Evolutionary conservation across 83 land plant genomes (phyloP).

Genomic region (Thuja plicata): DNA sequence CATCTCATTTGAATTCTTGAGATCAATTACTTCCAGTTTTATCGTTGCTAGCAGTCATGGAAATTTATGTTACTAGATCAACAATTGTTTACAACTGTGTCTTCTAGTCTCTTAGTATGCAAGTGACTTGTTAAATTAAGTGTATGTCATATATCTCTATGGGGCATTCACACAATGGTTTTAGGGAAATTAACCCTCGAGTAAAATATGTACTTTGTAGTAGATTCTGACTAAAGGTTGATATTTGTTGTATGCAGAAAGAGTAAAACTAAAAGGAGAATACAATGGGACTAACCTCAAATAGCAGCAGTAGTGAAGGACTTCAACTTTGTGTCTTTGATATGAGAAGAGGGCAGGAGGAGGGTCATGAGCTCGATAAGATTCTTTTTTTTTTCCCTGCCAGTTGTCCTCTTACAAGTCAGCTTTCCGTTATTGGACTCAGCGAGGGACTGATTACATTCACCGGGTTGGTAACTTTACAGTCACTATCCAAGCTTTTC

Average conservation of each 20-base stretch:
- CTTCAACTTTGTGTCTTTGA: constrained; percentile 87
- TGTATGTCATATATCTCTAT: neutral
- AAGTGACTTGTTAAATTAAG: neutral
- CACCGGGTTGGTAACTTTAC: constrained; percentile 61
- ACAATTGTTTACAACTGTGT: neutral
- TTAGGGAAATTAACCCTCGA: neutral
- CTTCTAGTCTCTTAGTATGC: neutral
- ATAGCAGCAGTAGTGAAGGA: constrained; percentile 27
- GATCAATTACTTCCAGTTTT: neutral
- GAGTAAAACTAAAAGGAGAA: neutral
- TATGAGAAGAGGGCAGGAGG: constrained; percentile 88
- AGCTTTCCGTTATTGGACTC: constrained; percentile 94
- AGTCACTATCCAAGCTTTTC: neutral
- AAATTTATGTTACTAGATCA: neutral
- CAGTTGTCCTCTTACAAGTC: constrained; percentile 72
- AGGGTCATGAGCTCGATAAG: constrained; percentile 97
- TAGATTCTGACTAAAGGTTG: neutral
- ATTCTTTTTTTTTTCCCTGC: constrained; percentile 89
- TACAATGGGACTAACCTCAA: constrained; percentile 52
- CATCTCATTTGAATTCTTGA: neutral
- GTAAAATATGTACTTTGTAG: neutral
- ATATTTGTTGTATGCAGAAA: neutral
- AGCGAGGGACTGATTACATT: constrained; percentile 98
- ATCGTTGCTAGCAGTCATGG: neutral
- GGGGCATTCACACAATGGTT: neutral